Percentiles rank a stretch among this genome's conserved stretches.
Evolutionary conservation across 345 rosid species (phyloP).

Genomic region (Brassica nigra): DNA sequence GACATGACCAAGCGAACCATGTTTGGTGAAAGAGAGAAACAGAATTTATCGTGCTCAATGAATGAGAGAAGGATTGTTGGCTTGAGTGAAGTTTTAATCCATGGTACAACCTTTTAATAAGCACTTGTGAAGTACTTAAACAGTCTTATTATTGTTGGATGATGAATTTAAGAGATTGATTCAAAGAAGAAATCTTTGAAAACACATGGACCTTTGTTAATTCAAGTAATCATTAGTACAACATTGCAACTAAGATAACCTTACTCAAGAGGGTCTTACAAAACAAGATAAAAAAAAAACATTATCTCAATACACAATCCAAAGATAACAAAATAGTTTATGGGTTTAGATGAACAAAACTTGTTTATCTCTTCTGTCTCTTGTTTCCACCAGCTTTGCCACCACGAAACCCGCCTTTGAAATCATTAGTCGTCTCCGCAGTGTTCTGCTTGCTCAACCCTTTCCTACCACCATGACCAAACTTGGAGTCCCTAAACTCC

Average conservation of each 20-base stretch:
- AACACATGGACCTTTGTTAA: conserved; percentile 23
- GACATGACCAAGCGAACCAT: background rate
- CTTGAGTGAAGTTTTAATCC: background rate
- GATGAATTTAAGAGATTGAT: background rate
- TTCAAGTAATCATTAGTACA: conserved; percentile 33
- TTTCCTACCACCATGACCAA: conserved; percentile 68
- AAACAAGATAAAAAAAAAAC: conserved; percentile 15
- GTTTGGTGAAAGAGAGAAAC: background rate
- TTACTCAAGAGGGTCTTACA: background rate
- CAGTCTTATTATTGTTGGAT: background rate
- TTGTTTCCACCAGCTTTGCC: conserved; percentile 50
- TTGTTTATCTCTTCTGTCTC: conserved; percentile 51
- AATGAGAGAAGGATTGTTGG: background rate
- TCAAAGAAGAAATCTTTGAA: background rate
- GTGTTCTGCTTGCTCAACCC: conserved; percentile 68
- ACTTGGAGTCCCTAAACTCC: conserved; percentile 54
- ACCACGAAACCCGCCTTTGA: conserved; percentile 39
- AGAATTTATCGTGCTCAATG: background rate
- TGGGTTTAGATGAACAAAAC: conserved; percentile 28
- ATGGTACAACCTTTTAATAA: background rate
- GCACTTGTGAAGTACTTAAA: background rate
- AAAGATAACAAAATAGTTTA: conserved; percentile 15
- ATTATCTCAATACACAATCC: conserved; percentile 14
- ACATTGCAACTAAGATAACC: conserved; percentile 30
- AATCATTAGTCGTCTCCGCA: conserved; percentile 50